Evolutionary conservation across 1,284 basidiomycete genomes (phyloP), one percentile per base, ranked within the genome.

Genomic region (Malassezia caprae): DNA sequence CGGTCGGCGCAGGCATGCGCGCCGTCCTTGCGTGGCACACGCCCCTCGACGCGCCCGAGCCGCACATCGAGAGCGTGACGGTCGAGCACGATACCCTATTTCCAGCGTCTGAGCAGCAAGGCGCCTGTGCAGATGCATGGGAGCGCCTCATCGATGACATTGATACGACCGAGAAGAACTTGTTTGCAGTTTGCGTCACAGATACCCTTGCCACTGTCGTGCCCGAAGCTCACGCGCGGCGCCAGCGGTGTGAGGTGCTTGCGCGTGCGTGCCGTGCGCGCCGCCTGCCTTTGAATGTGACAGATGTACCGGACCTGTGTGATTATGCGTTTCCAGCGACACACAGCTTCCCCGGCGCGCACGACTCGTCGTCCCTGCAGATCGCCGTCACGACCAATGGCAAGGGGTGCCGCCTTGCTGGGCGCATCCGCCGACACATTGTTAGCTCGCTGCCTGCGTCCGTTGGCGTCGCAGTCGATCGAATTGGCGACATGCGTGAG

Each of bases 301-400:
- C 89, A 7, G 93, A 96, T 76, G 83, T 85, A 67, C 87, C 88
- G 1, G 78, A 82, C 8, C 79, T 93, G 21, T 94, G 88, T 74
- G 89, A 94, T 69, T 96, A 88, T 72, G 84, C 86, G 0, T 91
- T 96, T 77, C 82, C 87, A 0, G 83, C 90, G 0, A 83, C 84
- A 0, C 88, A 96, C 70, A 86, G 91, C 4, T 90, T 96, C 67
- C 73, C 80, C 3, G 66, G 71, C 43, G 59, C 5, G 67, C 73
- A 10, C 28, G 60, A 43, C n/a, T 24, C 53, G n/a, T 67, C 81
- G 5, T 82, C 85, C 2, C 78, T 96, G 0, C 90, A 96, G 69
- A 77, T 98, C 11, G 88, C 86, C 0, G 82, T 96, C 1, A 88
- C 89, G 0, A 91, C 91, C 1, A 96, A 94, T 64, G 89, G 90